Evolutionary conservation across 148 eudicot species (phyloP).

Genomic region (Pharnaceum exiguum): DNA sequence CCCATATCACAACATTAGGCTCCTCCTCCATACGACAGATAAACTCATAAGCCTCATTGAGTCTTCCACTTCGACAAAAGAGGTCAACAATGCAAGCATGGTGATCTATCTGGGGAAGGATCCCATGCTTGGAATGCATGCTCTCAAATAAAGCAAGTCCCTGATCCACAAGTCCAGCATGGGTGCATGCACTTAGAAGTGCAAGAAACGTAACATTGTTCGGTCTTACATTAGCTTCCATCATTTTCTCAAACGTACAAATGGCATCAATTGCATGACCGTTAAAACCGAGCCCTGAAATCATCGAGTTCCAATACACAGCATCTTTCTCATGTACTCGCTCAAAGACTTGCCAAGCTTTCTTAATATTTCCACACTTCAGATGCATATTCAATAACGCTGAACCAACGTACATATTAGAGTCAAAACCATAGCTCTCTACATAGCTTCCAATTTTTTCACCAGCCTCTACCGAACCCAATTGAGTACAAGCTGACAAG

Average conservation of each 20-base stretch:
- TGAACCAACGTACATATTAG: slow-evolving; percentile 36
- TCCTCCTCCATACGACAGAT: slow-evolving; percentile 41
- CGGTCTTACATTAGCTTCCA: slow-evolving; percentile 29
- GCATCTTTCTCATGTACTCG: slow-evolving; percentile 39
- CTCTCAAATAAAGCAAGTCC: slow-evolving; percentile 39
- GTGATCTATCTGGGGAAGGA: slow-evolving; percentile 46
- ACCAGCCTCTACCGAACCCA: slow-evolving; percentile 49
- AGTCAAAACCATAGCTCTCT: slow-evolving; percentile 29
- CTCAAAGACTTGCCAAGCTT: slow-evolving; percentile 37
- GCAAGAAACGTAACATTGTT: slow-evolving; percentile 48
- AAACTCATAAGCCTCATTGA: slow-evolving; percentile 44
- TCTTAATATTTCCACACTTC: slow-evolving; percentile 40
- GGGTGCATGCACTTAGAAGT: slow-evolving; percentile 53
- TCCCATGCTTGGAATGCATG: slow-evolving; percentile 34
- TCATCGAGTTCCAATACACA: slow-evolving; percentile 57
- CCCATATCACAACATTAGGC: slow-evolving; percentile 56
- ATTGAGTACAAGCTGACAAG: slow-evolving; percentile 51
- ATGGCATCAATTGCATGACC: slow-evolving; percentile 45
- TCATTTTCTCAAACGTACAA: slow-evolving; percentile 30
- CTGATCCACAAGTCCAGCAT: slow-evolving; percentile 42
- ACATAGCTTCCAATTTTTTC: slow-evolving; percentile 37
- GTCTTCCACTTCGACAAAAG: slow-evolving; percentile 41
- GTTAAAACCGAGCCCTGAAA: slow-evolving; percentile 48
- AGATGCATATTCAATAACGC: slow-evolving; percentile 52
- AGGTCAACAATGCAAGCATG: slow-evolving; percentile 59